Base-by-base conservation (phyloP, 805 yeast species). In the Wickerhamomyces subpelliculosus region DNA sequence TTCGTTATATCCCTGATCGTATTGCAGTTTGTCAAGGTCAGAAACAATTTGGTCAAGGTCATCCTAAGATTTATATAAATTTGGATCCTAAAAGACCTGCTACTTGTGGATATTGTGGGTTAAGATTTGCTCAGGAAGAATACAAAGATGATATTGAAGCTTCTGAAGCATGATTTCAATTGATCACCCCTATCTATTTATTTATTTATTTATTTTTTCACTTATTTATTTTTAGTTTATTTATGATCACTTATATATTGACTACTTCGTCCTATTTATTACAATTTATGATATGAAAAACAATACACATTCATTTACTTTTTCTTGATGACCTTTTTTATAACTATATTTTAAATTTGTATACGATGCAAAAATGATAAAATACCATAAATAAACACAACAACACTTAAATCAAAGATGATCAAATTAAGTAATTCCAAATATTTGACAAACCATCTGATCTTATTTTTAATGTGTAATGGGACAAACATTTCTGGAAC, bases 11-110 rank as follows among this genome's bases (percentile, higher is more conserved):
- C 43, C 52, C 62, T 28, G 72, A 66, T 24, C 70, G 77, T 51
- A 60, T 78, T 37, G 95, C 95, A 1, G 90, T 81, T 14, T 86
- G 95, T 58, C 85, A 83, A 51, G 95, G 95, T 28, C 80, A 83
- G 48, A 78, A 70, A 49, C 84, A 83, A 10, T 67, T 65, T 17
- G 77, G 75, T 52, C 84, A 78, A 51, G 95, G 95, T 16, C 95
- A 85, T 58, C 95, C 95, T 32, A 82, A 80, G 58, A 76, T 85
- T 18, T 85, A 64, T 58, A 84, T 85, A 61, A 84, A 84, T 60
- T 71, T 86, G 55, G 95, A 85, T 58, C 78, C 76, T 56, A 82
- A 86, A 29, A 75, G 78, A 43, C 71, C 84, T 12, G 74, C 77
- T 36, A 67, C 83, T 16, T 85, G 95, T 64, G 86, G 86, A 8